A percentile compares a stretch with the other conserved stretches of the same genome.
Conservation (phyloP, 495 filamentous ascomycete genomes). For the Thermothielavioides terrestris region DNA sequence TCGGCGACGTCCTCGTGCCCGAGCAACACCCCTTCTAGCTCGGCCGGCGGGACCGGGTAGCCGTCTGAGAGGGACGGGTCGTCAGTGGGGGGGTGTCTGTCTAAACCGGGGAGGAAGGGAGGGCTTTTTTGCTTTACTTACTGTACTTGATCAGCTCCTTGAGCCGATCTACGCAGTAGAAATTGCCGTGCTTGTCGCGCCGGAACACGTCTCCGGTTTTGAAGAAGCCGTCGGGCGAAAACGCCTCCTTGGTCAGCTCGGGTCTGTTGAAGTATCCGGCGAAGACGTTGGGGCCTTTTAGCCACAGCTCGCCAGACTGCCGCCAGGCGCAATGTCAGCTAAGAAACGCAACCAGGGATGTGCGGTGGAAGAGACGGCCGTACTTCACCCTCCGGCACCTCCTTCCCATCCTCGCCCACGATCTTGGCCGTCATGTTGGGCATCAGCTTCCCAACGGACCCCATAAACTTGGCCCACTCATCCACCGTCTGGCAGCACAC, state of each 20-base stretch:
- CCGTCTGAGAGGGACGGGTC: constrained; percentile 40
- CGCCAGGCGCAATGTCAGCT: background rate
- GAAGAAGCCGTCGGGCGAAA: constrained; percentile 70
- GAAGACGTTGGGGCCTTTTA: constrained; percentile 72
- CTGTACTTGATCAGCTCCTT: constrained; percentile 90
- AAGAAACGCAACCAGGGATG: too few species aligned
- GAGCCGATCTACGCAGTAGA: constrained; percentile 65
- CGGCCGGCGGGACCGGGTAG: constrained; percentile 81
- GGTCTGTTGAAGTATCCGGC: constrained; percentile 66
- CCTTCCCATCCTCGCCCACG: constrained; percentile 53
- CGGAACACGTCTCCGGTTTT: constrained; percentile 69
- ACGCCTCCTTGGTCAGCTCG: constrained; percentile 52
- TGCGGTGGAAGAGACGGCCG: too few species aligned
- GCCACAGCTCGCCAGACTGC: constrained; percentile 63
- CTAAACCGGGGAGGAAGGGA: background rate
- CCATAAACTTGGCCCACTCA: constrained; percentile 69
- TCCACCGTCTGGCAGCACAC: constrained; percentile 57
- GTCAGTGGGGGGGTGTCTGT: background rate
- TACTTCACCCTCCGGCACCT: constrained; percentile 45
- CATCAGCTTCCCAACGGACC: constrained; percentile 70
- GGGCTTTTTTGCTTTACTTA: too few species aligned
- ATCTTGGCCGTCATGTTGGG: constrained; percentile 82
- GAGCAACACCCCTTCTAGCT: constrained; percentile 72
- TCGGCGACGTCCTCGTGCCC: constrained; percentile 68
- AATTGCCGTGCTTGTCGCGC: constrained; percentile 48